These are phyloP conservation scores for Penicillium sp. DNA, from an alignment of 2,329 filamentous ascomycete species.

Conservation along the genomic window DNA sequence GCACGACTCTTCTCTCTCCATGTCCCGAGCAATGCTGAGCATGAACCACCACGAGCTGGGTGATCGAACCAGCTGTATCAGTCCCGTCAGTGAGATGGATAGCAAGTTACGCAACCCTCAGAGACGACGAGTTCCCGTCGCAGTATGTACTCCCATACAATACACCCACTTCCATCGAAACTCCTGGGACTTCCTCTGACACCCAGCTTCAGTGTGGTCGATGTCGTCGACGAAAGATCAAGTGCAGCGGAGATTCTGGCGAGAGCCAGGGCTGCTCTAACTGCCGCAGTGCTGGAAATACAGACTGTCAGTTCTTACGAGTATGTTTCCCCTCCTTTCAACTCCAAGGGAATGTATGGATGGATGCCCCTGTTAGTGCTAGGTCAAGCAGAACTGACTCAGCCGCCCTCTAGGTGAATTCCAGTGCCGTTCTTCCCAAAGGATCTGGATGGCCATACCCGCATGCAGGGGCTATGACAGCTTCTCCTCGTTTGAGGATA, in stretches of 20 bases:
- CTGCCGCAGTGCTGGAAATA: constrained; percentile 73
- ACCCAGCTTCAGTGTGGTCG: constrained; percentile 72
- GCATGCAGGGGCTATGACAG: constrained; percentile 17
- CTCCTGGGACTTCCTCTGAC: constrained; percentile 11
- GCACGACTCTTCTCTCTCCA: constrained; percentile 27
- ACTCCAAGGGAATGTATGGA: background rate
- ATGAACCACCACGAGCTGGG: constrained; percentile 31
- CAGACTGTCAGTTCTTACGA: constrained; percentile 75
- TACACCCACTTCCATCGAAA: background rate
- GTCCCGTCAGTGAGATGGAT: constrained; percentile 36
- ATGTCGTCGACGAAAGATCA: constrained; percentile 92
- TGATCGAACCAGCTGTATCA: constrained; percentile 26
- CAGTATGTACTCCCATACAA: constrained; percentile 41
- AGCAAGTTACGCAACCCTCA: constrained; percentile 42
- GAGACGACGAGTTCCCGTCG: constrained; percentile 59
- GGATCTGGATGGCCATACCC: constrained; percentile 34
- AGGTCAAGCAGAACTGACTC: background rate
- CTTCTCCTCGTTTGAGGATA: constrained; percentile 25
- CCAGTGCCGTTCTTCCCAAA: constrained; percentile 30
- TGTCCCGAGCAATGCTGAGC: constrained; percentile 29
- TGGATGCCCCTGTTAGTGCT: background rate
- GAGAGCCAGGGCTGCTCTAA: constrained; percentile 79
- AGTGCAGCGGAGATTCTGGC: constrained; percentile 84
- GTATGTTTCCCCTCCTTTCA: constrained; percentile 53
- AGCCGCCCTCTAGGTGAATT: constrained; percentile 38